Evolutionary conservation across 495 filamentous ascomycete genomes (phyloP).

Genomic region (Glutinoglossum americanum): DNA sequence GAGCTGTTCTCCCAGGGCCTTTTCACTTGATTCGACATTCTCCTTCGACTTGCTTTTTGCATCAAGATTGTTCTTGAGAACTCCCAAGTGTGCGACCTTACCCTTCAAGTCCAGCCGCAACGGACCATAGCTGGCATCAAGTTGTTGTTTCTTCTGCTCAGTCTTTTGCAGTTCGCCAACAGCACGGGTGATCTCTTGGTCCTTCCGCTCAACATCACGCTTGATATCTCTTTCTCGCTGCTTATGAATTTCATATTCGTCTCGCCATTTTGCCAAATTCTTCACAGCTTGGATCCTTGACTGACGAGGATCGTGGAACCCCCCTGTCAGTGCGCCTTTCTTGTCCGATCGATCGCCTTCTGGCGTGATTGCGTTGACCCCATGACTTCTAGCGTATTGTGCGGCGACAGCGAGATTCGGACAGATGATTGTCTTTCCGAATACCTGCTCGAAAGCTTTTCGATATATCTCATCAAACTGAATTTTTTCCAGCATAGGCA

Average conservation of each 20-base stretch:
- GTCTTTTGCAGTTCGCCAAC: slow-evolving; percentile 63
- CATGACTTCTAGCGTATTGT: slow-evolving; percentile 77
- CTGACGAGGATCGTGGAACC: slow-evolving; percentile 63
- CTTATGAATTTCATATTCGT: slow-evolving; percentile 45
- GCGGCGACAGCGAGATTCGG: slow-evolving; percentile 66
- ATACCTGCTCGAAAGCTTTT: slow-evolving; percentile 75
- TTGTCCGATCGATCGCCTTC: slow-evolving; percentile 88
- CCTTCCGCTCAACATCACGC: slow-evolving; percentile 46
- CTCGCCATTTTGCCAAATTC: slow-evolving; percentile 49
- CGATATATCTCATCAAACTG: slow-evolving; percentile 58
- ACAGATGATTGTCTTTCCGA: slow-evolving; percentile 88
- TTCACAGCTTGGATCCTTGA: slow-evolving; percentile 72
- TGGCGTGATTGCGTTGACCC: slow-evolving; percentile 77
- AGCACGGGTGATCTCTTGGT: slow-evolving; percentile 69
- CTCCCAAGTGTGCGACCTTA: slow-evolving; percentile 49
- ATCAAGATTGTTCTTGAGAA: slow-evolving; percentile 52
- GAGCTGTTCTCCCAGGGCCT: slow-evolving; percentile 51
- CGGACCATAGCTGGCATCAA: slow-evolving; percentile 67
- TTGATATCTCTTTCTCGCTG: slow-evolving; percentile 35
- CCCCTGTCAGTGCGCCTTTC: slow-evolving; percentile 82
- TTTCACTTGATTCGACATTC: slow-evolving; percentile 56
- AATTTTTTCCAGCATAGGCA: slow-evolving; percentile 71
- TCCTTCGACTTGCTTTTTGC: slow-evolving; percentile 42
- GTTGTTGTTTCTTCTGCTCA: slow-evolving; percentile 54
- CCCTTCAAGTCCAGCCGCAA: slow-evolving; percentile 47